These are phyloP conservation scores for Rosellinia necatrix DNA, from an alignment of 2,329 filamentous ascomycete genomes.

Conservation along the genomic window DNA sequence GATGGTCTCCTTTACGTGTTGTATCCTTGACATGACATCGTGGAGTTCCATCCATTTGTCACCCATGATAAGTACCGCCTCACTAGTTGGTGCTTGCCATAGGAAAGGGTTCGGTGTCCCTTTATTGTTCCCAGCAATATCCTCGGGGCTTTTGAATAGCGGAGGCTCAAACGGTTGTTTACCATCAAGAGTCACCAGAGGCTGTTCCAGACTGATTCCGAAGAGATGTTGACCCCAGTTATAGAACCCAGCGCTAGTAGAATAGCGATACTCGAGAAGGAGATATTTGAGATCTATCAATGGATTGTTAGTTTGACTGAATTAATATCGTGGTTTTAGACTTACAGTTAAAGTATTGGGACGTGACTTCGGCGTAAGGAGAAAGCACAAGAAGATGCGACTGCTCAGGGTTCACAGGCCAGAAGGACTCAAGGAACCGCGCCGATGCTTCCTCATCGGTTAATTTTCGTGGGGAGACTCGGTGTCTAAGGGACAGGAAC, in stretches of 20 bases:
- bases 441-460: slow-evolving; percentile 73
- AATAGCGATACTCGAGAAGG: slow-evolving; percentile 78
- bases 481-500: slow-evolving; percentile 73
- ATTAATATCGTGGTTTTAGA: neutral
- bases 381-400: slow-evolving; percentile 86
- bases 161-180: slow-evolving; percentile 57
- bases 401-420: slow-evolving; percentile 66
- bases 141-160: slow-evolving; percentile 28
- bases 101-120: slow-evolving; percentile 65
- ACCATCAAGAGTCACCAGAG: slow-evolving; percentile 66
- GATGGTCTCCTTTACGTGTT: slow-evolving; percentile 51
- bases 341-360: slow-evolving; percentile 79
- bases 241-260: slow-evolving; percentile 50
- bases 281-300: slow-evolving; percentile 71
- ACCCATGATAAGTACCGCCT: slow-evolving; percentile 81
- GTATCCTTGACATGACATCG: slow-evolving; percentile 70
- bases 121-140: slow-evolving; percentile 36
- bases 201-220: slow-evolving; percentile 80
- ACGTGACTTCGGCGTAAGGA: slow-evolving; percentile 77
- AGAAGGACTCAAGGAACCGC: slow-evolving; percentile 85
- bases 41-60: slow-evolving; percentile 88
- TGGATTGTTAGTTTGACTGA: neutral
- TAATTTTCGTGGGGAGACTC: slow-evolving; percentile 65
- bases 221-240: slow-evolving; percentile 63
- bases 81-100: slow-evolving; percentile 83